Evolutionary conservation across 495 filamentous ascomycete genomes (phyloP).

Genomic region (Penicillium paxilli): DNA sequence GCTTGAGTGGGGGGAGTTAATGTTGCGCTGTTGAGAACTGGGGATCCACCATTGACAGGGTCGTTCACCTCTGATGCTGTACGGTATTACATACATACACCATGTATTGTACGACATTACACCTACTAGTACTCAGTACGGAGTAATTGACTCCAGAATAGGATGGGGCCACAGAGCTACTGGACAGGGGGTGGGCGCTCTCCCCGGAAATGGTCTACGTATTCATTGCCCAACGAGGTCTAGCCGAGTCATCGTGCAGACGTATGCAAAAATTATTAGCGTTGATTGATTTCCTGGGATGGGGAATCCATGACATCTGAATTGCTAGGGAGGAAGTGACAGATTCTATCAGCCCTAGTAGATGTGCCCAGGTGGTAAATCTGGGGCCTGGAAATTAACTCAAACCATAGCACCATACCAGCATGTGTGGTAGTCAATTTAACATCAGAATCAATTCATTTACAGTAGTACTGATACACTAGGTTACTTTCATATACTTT

Average conservation of each 20-base stretch:
- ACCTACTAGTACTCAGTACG: too few relatives aligned
- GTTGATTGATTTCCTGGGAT: background rate
- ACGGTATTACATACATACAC: background rate
- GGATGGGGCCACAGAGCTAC: too few relatives aligned
- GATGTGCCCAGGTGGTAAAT: too few relatives aligned
- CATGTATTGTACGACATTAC: too few relatives aligned
- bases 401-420: too few relatives aligned
- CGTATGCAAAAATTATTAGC: background rate
- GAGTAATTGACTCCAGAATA: too few relatives aligned
- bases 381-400: background rate
- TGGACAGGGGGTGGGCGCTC: background rate
- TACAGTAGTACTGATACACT: too few relatives aligned
- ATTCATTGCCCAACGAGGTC: conserved; percentile 12
- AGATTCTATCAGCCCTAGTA: too few relatives aligned
- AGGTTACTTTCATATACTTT: too few relatives aligned
- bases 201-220: conserved; percentile 9
- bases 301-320: background rate
- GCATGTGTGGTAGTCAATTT: too few relatives aligned
- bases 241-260: conserved; percentile 13
- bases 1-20: conserved; percentile 25
- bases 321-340: too few relatives aligned
- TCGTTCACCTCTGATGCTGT: conserved; percentile 9
- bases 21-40: conserved; percentile 17
- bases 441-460: too few relatives aligned
- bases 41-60: conserved; percentile 24